Conservation (phyloP, 2,329 filamentous ascomycete species). For the Aspergillus terreus region DNA sequence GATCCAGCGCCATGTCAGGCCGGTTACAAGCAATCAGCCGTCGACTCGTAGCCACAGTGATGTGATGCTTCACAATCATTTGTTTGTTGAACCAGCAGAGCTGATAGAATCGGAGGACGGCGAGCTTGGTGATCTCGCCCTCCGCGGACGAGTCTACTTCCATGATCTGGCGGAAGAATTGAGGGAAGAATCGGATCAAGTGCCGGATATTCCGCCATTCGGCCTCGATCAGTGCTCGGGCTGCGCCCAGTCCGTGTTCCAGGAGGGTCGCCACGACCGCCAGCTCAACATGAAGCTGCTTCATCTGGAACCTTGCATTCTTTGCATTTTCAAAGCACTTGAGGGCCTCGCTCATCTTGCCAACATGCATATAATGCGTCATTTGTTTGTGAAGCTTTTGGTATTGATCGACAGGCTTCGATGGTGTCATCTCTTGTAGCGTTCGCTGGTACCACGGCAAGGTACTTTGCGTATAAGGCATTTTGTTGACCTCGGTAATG, state of each 20-base stretch:
- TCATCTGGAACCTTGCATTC: slow-evolving; percentile 26
- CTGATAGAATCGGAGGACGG: slow-evolving; percentile 38
- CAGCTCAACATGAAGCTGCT: slow-evolving; percentile 33
- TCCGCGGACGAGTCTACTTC: slow-evolving; percentile 20
- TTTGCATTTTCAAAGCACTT: slow-evolving; percentile 27
- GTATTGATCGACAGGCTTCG: slow-evolving; percentile 29
- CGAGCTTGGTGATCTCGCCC: slow-evolving; percentile 30
- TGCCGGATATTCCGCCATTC: slow-evolving; percentile 25
- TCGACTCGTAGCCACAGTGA: slow-evolving; percentile 25
- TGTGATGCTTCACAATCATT: slow-evolving; percentile 35
- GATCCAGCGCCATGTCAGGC: slow-evolving; percentile 27
- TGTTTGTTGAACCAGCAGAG: slow-evolving; percentile 30
- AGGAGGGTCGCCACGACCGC: slow-evolving; percentile 35
- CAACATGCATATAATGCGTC: slow-evolving; percentile 35
- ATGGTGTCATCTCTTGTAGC: slow-evolving; percentile 23
- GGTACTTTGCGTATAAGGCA: slow-evolving; percentile 17
- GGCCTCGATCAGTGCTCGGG: slow-evolving; percentile 30
- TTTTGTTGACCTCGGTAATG: slow-evolving; percentile 20
- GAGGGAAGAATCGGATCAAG: slow-evolving; percentile 24
- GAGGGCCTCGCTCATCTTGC: slow-evolving; percentile 31
- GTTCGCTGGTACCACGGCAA: slow-evolving; percentile 30
- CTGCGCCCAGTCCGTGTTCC: slow-evolving; percentile 25
- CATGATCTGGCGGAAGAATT: slow-evolving; percentile 35
- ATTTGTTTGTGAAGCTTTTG: slow-evolving; percentile 35
- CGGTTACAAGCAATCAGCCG: slow-evolving; percentile 25